Percentiles rank a stretch among this genome's conserved stretches.
Evolutionary conservation across 2,329 filamentous ascomycete species (phyloP).

Genomic region (Neopestalotiopsis clavispora): DNA sequence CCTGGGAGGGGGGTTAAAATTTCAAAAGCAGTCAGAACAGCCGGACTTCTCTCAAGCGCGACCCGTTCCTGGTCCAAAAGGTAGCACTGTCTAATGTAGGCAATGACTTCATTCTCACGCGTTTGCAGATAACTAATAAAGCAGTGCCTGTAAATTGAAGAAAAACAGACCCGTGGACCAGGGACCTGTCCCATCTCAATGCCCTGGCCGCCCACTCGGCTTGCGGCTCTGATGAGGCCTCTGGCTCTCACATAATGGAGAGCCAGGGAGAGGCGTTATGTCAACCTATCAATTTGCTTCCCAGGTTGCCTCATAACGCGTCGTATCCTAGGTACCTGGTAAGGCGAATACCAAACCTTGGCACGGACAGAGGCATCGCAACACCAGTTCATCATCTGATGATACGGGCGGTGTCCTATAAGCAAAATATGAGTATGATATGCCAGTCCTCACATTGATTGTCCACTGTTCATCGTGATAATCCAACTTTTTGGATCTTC

Average conservation of each 20-base stretch:
- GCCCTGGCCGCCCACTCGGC: neutral
- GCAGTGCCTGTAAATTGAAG: neutral
- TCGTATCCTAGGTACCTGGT: neutral
- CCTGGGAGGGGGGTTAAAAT: neutral
- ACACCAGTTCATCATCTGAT: neutral
- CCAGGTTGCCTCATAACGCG: no score
- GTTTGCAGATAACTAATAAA: neutral
- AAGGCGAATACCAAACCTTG: neutral
- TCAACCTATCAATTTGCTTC: neutral
- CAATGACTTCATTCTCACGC: slow-evolving; percentile 11
- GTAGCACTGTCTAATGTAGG: neutral
- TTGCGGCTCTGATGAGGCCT: neutral
- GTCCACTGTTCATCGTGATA: neutral
- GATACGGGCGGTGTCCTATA: neutral
- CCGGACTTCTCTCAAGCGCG: slow-evolving; percentile 2
- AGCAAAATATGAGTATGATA: neutral
- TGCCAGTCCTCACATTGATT: neutral
- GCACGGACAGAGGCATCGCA: slow-evolving; percentile 4
- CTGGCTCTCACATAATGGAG: neutral
- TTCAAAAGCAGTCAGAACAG: neutral
- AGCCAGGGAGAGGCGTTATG: neutral
- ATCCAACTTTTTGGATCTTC: neutral
- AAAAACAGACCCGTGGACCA: neutral
- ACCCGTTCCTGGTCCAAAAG: slow-evolving; percentile 13
- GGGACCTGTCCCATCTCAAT: neutral